Conservation (phyloP, 257 asterid species). For the Nicotiana tabacum region DNA sequence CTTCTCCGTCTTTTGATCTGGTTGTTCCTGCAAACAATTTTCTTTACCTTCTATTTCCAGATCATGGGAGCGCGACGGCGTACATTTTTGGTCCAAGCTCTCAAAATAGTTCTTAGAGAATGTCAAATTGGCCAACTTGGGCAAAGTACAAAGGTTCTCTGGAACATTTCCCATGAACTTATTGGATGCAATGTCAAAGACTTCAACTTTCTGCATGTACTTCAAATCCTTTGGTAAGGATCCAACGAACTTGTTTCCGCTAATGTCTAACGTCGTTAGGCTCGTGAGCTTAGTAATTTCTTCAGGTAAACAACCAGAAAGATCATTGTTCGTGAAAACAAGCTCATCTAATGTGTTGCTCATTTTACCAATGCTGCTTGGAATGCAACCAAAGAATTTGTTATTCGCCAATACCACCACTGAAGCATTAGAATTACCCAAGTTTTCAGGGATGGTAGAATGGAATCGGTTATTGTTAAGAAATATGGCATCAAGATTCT, state of each 20-base stretch:
- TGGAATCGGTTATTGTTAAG: conserved; percentile 47
- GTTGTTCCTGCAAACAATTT: conserved; percentile 40
- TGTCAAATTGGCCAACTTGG: conserved; percentile 39
- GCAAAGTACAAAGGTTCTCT: conserved; percentile 33
- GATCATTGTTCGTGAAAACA: conserved; percentile 26
- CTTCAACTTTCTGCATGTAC: conserved; percentile 34
- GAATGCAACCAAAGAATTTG: conserved; percentile 50
- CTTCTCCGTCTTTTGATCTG: conserved; percentile 36
- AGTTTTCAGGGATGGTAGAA: conserved; percentile 42
- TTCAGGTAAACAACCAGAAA: conserved; percentile 61
- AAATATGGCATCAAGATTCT: conserved; percentile 48
- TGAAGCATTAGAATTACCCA: conserved; percentile 58
- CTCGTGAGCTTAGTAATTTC: conserved; percentile 36
- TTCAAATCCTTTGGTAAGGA: conserved; percentile 44
- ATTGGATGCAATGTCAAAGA: conserved; percentile 34
- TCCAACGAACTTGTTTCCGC: conserved; percentile 37
- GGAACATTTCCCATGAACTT: conserved; percentile 44
- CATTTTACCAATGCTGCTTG: conserved; percentile 49
- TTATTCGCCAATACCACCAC: conserved; percentile 48
- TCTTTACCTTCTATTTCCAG: conserved; percentile 25
- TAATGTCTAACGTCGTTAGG: conserved; percentile 38
- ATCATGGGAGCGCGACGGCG: conserved; percentile 12
- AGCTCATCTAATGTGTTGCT: conserved; percentile 42
- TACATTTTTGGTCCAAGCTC: conserved; percentile 36
- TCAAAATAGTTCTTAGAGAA: conserved; percentile 40